A percentile compares a stretch with the other conserved stretches of the same genome.
Evolutionary conservation across 208 protist genomes (phyloP).

Genomic region (Lotmaria passim): DNA sequence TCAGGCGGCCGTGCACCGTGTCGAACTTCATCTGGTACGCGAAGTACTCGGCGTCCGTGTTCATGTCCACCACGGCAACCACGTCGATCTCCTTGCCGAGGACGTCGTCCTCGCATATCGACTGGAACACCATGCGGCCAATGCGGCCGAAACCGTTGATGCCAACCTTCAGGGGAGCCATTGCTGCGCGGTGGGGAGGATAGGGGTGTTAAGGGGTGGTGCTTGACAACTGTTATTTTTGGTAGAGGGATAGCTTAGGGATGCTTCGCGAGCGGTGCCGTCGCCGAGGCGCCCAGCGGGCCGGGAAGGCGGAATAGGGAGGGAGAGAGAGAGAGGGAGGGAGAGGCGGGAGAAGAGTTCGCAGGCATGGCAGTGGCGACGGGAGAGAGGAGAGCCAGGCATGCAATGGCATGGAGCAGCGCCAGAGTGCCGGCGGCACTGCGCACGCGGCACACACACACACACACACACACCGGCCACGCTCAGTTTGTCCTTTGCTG

Average conservation of each 20-base stretch:
- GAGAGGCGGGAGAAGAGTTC: no score
- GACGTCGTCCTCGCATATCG: slow-evolving; percentile 73
- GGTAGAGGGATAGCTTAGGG: background rate
- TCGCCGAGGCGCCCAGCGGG: no score
- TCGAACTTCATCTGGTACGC: slow-evolving; percentile 97
- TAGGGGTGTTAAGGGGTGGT: background rate
- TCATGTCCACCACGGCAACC: slow-evolving; percentile 97
- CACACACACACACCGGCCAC: no score
- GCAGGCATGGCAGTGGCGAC: no score
- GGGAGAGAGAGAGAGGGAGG: no score
- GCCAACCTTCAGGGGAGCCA: slow-evolving; percentile 88
- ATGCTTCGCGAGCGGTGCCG: background rate
- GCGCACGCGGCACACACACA: no score
- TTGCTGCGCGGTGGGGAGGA: slow-evolving; percentile 11
- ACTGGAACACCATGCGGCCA: slow-evolving; percentile 97
- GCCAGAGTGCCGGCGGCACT: no score
- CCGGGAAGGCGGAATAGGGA: no score
- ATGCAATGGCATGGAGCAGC: no score
- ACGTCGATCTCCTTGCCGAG: slow-evolving; percentile 86
- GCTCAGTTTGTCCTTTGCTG: no score
- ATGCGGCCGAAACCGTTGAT: slow-evolving; percentile 99
- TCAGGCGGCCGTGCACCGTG: slow-evolving; percentile 95
- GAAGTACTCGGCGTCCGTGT: slow-evolving; percentile 97
- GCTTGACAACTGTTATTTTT: background rate
- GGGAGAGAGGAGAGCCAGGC: no score